Percentiles rank a stretch among this genome's conserved stretches.
Evolutionary conservation across 768 basidiomycete genomes (phyloP).

Genomic region (Agaricus subrufescens): DNA sequence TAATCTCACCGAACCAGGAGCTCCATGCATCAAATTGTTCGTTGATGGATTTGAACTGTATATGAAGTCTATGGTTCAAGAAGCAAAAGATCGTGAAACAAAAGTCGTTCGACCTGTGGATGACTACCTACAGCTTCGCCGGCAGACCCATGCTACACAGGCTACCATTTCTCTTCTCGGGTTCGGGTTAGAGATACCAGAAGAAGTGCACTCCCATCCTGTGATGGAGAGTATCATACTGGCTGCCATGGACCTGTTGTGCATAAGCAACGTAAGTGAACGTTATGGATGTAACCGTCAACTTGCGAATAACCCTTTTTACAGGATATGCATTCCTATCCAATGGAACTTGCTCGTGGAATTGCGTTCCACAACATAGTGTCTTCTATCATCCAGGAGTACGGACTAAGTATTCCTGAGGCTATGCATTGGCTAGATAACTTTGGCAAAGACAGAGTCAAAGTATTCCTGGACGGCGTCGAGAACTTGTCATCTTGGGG

Average conservation of each 20-base stretch:
- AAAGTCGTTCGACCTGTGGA: conserved; percentile 9
- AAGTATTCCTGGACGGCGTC: conserved; percentile 7
- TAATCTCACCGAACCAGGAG: conserved; percentile 7
- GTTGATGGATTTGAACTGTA: conserved; percentile 14
- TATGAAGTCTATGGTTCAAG: conserved; percentile 14
- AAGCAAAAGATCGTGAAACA: conserved; percentile 14
- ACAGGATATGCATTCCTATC: conserved; percentile 20
- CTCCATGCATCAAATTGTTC: conserved; percentile 12
- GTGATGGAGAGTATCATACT: conserved; percentile 11
- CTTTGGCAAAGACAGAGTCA: conserved; percentile 5
- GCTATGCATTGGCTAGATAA: conserved; percentile 15
- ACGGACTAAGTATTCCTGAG: conserved; percentile 11
- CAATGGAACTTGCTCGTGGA: conserved; percentile 14
- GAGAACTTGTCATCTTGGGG: conserved; percentile 13
- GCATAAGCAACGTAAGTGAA: conserved; percentile 15
- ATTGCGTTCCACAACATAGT: conserved; percentile 18
- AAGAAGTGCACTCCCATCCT: conserved; percentile 18
- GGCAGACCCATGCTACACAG: conserved; percentile 14
- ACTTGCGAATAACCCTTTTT: background rate
- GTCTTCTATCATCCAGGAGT: conserved; percentile 15
- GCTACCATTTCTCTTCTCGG: conserved; percentile 14
- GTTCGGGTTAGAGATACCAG: conserved; percentile 19
- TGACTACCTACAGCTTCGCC: conserved; percentile 15
- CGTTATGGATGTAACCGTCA: background rate
- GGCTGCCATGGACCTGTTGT: conserved; percentile 13